Conservation (phyloP, 2,329 filamentous ascomycete species). For the Davidsoniella eucalypti region DNA sequence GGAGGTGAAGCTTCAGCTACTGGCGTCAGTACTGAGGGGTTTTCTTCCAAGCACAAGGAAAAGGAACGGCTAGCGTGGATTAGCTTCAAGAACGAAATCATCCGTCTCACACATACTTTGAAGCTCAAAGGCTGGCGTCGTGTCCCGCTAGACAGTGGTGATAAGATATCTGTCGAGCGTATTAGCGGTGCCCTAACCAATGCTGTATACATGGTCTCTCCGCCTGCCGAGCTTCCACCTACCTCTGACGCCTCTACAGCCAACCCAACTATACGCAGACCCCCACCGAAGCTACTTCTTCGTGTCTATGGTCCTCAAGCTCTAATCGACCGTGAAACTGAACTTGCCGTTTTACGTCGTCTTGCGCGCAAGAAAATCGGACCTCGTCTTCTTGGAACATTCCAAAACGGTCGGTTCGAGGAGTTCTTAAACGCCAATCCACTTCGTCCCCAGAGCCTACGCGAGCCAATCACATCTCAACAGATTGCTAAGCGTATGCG, state of each 20-base stretch:
- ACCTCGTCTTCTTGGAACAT: constrained; percentile 77
- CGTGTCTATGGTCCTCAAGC: constrained; percentile 91
- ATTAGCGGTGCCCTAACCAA: constrained; percentile 90
- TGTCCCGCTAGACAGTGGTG: constrained; percentile 55
- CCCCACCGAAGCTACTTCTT: constrained; percentile 56
- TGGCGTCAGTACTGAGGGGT: background rate
- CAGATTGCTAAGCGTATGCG: constrained; percentile 97
- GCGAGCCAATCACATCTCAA: constrained; percentile 65
- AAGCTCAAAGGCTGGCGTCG: constrained; percentile 82
- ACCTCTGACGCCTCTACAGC: constrained; percentile 19
- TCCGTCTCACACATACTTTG: constrained; percentile 76
- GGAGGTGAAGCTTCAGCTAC: constrained; percentile 30
- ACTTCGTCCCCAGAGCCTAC: constrained; percentile 59
- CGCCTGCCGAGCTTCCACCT: constrained; percentile 34
- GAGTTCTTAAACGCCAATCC: constrained; percentile 79
- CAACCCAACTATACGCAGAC: constrained; percentile 23
- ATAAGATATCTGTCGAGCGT: constrained; percentile 52
- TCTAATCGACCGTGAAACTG: constrained; percentile 82
- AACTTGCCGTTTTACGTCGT: constrained; percentile 70
- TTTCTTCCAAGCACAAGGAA: constrained; percentile 26
- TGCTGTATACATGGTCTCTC: constrained; percentile 84
- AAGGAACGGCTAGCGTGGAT: constrained; percentile 67
- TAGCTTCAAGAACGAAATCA: constrained; percentile 81
- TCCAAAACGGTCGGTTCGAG: constrained; percentile 88
- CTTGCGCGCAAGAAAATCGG: constrained; percentile 87